Base-by-base conservation (phyloP, 257 asterid genomes). In the Phtheirospermum japonicum region DNA sequence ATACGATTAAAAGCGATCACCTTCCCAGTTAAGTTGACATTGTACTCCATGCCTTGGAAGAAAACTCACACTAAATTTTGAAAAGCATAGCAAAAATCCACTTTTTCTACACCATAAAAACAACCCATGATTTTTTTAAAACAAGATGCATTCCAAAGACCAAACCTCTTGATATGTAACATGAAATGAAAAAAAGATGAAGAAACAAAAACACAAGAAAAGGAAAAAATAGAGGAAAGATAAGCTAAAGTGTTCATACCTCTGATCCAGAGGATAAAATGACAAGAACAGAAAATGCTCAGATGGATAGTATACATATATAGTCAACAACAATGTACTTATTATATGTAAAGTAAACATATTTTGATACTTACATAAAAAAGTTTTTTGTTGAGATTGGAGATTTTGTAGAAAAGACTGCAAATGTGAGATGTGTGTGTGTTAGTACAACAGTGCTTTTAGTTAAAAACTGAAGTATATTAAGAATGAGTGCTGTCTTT, bases 271-370 rank as follows among this genome's bases (percentile, higher is more conserved):
- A 59, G 66, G 71, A 63, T 63, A 66, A 57, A 76, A 36, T 49
- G 76, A 72, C 50, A 67, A 67, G 75, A 71, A 67, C n/a, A n/a
- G n/a, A n/a, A n/a, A n/a, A n/a, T n/a, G 64, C 73, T 75, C 82
- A 73, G 75, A 70, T 67, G 77, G 68, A 61, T 63, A 36, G 36
- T 66, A 31, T 60, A 37, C 72, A 76, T 57, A 48, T 32, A 72
- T 42, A 64, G 74, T 59, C 39, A 63, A 69, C 63, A 54, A 50
- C 75, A n/a, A n/a, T n/a, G n/a, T 49, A 63, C 51, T 64, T 74
- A 65, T 76, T 65, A 61, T 61, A 51, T 54, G 57, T 26, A 59
- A 64, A 64, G 67, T 59, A 51, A 50, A 63, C 49, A 66, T 4
- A 46, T 9, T 18, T 19, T 34, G 16, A 26, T 42, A 16, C n/a